phyloP scores from a whole-genome alignment of 2,329 filamentous ascomycete genomes.

The Trichoderma guizhouense region DNA sequence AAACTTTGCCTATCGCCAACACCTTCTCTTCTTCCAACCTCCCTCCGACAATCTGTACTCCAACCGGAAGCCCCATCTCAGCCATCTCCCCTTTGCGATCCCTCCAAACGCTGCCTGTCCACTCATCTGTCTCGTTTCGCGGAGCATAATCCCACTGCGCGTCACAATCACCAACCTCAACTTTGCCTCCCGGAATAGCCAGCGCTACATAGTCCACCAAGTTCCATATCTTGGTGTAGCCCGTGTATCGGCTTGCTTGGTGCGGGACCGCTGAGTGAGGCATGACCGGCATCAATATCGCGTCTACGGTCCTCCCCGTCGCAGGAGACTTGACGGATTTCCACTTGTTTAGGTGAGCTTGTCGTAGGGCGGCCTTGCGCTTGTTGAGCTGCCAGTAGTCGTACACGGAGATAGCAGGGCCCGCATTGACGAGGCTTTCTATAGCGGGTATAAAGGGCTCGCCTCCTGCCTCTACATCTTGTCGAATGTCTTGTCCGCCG shows the following conservation, averaged over 20 bases:
- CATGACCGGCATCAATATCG: background rate
- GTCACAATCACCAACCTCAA: background rate
- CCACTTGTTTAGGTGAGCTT: background rate
- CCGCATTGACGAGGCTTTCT: constrained; percentile 51
- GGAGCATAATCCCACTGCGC: background rate
- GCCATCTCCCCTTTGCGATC: constrained; percentile 35
- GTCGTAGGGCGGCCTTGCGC: background rate
- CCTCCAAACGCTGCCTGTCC: constrained; percentile 24
- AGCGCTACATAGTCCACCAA: background rate
- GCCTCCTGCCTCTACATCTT: constrained; percentile 50
- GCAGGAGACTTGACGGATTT: background rate
- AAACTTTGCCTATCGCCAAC: constrained; percentile 25
- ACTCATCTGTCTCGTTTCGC: background rate
- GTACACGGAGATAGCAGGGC: constrained; percentile 54
- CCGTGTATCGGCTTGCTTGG: background rate
- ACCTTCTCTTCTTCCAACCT: constrained; percentile 55
- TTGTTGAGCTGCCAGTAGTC: constrained; percentile 60
- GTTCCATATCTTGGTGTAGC: background rate
- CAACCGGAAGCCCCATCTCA: constrained; percentile 38
- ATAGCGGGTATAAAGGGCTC: constrained; percentile 61
- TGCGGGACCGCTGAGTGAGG: background rate
- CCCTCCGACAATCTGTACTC: constrained; percentile 51
- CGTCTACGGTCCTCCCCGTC: constrained; percentile 31
- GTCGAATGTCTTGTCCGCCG: background rate
- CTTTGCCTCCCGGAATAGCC: background rate